Evolutionary conservation across 768 basidiomycete genomes (phyloP).

Genomic region (Tylopilus balloui): DNA sequence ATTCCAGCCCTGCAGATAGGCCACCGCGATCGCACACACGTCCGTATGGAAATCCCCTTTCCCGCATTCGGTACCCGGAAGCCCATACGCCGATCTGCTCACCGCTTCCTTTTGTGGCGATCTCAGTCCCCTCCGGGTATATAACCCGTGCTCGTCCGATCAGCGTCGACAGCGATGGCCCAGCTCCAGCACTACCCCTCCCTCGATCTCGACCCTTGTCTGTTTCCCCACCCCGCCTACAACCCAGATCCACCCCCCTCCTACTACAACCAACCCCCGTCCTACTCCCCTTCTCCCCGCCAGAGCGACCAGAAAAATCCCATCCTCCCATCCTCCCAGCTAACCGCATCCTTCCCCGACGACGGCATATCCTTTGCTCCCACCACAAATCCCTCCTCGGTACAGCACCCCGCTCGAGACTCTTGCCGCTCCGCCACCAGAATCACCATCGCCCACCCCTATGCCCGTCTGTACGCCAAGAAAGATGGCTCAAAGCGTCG

Average conservation of each 20-base stretch:
- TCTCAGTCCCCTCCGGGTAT: constrained; percentile 10
- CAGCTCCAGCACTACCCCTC: constrained; percentile 17
- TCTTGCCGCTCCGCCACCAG: constrained; percentile 18
- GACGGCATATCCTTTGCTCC: constrained; percentile 20
- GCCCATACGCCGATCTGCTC: constrained; percentile 18
- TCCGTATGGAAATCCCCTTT: not conserved
- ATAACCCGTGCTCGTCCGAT: constrained; percentile 14
- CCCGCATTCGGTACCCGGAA: constrained; percentile 2
- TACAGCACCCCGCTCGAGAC: constrained; percentile 19
- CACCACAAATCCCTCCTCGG: not conserved
- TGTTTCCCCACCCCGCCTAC: constrained; percentile 11
- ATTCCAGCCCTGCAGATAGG: no score
- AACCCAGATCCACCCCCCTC: constrained; percentile 8
- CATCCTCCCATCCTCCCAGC: not conserved
- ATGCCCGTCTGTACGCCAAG: constrained; percentile 64
- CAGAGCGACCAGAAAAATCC: constrained; percentile 3
- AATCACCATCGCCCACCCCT: constrained; percentile 54
- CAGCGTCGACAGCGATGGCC: constrained; percentile 16
- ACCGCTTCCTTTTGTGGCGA: constrained; percentile 16
- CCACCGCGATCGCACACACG: not conserved
- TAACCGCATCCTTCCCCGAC: constrained; percentile 18
- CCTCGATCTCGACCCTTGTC: constrained; percentile 7
- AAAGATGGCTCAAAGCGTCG: constrained; percentile 61
- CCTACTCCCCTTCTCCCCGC: not conserved
- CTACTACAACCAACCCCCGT: constrained; percentile 6